These are phyloP conservation scores for Ceratocystiopsis minuta DNA, from an alignment of 2,329 filamentous ascomycete species.

Conservation along the genomic window DNA sequence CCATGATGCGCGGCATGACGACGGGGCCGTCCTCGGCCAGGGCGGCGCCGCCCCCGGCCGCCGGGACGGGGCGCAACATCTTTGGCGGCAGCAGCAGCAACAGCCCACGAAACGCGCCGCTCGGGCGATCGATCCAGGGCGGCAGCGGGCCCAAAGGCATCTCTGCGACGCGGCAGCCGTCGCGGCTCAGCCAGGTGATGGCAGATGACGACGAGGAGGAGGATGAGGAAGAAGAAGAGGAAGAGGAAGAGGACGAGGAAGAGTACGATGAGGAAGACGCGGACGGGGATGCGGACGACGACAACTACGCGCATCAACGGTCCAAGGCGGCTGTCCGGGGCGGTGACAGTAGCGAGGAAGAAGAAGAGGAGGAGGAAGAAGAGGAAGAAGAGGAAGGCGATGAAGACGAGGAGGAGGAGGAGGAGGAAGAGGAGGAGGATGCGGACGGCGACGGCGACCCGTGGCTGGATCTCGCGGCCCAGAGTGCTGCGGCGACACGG, in stretches of 20 bases:
- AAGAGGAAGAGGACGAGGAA: slow-evolving; percentile 20
- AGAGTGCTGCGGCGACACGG: not conserved
- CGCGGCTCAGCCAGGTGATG: slow-evolving; percentile 30
- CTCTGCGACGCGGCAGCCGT: slow-evolving; percentile 21
- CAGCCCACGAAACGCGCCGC: slow-evolving; percentile 19
- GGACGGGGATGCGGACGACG: slow-evolving; percentile 12
- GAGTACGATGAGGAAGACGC: slow-evolving; percentile 22
- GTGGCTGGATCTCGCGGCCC: slow-evolving; percentile 6
- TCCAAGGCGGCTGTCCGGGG: slow-evolving; percentile 23
- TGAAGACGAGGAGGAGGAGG: slow-evolving; percentile 19
- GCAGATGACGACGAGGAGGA: slow-evolving; percentile 20
- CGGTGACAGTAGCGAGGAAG: slow-evolving; percentile 19
- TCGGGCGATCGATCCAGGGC: slow-evolving; percentile 28
- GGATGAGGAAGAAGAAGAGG: slow-evolving; percentile 21
- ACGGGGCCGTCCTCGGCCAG: not conserved
- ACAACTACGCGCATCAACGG: not conserved
- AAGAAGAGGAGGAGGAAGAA: slow-evolving; percentile 20
- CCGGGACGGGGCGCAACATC: slow-evolving; percentile 3
- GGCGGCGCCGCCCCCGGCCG: too few relatives aligned
- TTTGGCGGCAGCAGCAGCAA: slow-evolving; percentile 13
- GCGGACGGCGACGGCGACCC: slow-evolving; percentile 3
- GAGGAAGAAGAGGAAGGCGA: slow-evolving; percentile 21
- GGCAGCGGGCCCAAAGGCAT: not conserved
- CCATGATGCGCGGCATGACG: slow-evolving; percentile 25
- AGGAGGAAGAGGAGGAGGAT: slow-evolving; percentile 12